Conservation (phyloP, 2,329 filamentous ascomycete genomes). For the Harringtonia lauricola region DNA sequence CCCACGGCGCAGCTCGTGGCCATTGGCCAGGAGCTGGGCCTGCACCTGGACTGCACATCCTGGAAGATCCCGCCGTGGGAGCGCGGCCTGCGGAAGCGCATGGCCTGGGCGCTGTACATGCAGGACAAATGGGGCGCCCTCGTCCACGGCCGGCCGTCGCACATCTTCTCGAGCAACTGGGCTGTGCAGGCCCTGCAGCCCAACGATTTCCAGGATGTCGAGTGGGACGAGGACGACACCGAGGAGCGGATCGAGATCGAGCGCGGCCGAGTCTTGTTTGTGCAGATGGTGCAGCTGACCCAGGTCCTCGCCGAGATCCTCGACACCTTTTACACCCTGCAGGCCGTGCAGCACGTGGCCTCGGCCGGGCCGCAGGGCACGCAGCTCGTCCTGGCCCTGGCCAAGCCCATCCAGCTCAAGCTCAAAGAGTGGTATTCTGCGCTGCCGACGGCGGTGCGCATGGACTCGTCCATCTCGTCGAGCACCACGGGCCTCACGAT, state of each 20-base stretch:
- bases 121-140: conserved; percentile 71
- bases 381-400: conserved; percentile 60
- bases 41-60: conserved; percentile 48
- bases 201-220: conserved; percentile 64
- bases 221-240: conserved; percentile 49
- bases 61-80: conserved; percentile 57
- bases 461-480: conserved; percentile 48
- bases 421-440: conserved; percentile 72
- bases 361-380: conserved; percentile 60
- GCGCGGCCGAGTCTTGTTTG: conserved; percentile 59
- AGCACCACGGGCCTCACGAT: conserved; percentile 23
- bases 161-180: conserved; percentile 61
- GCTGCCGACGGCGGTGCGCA: conserved; percentile 51
- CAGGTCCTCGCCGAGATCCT: conserved; percentile 70
- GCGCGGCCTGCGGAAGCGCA: conserved; percentile 45
- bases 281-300: conserved; percentile 64
- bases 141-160: conserved; percentile 75
- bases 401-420: conserved; percentile 73
- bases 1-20: conserved; percentile 43
- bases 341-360: conserved; percentile 58
- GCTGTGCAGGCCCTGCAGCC: conserved; percentile 55
- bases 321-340: conserved; percentile 71
- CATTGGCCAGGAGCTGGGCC: conserved; percentile 45
- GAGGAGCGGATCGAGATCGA: conserved; percentile 56
- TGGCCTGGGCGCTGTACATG: conserved; percentile 55